Percentiles rank a stretch among this genome's conserved stretches.
phyloP scores from a whole-genome alignment of 495 filamentous ascomycete genomes.

The Wilcoxina mikolae region DNA sequence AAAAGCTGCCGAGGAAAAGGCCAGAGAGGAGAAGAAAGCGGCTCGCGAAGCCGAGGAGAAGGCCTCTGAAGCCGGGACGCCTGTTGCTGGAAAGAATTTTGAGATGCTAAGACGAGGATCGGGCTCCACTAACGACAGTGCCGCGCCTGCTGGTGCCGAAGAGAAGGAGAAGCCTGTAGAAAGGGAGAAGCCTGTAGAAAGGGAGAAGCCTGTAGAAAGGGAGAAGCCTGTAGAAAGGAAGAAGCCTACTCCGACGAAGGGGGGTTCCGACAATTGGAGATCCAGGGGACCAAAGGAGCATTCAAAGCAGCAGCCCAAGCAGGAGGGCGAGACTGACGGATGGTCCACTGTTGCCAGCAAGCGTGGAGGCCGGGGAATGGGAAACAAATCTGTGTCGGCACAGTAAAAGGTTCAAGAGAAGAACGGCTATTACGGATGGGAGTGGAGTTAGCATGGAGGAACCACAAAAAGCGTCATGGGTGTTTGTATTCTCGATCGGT shows the following conservation, averaged over 20 bases:
- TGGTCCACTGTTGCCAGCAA: constrained; percentile 24
- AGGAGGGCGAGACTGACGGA: neutral
- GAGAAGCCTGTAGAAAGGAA: constrained; percentile 13
- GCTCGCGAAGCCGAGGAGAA: constrained; percentile 37
- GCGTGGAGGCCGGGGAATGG: neutral
- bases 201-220: constrained; percentile 5
- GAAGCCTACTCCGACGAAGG: constrained; percentile 13
- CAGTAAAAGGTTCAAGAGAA: neutral
- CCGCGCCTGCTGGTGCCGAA: constrained; percentile 1
- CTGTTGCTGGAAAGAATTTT: constrained; percentile 15
- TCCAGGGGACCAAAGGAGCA: neutral
- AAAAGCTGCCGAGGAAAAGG: constrained; percentile 79
- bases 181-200: constrained; percentile 4
- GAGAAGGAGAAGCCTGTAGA: neutral
- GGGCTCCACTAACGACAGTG: constrained; percentile 7
- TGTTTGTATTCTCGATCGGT: neutral
- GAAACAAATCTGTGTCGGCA: neutral
- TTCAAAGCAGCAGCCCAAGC: neutral
- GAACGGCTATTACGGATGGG: too few relatives aligned
- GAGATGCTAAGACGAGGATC: constrained; percentile 19
- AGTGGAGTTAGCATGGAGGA: too few relatives aligned
- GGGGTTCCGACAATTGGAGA: constrained; percentile 12
- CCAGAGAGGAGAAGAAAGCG: constrained; percentile 38
- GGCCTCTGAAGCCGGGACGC: constrained; percentile 27
- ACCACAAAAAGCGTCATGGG: neutral